Base-by-base conservation (phyloP, 1,284 basidiomycete genomes). In the Melampsora larici-populina region DNA sequence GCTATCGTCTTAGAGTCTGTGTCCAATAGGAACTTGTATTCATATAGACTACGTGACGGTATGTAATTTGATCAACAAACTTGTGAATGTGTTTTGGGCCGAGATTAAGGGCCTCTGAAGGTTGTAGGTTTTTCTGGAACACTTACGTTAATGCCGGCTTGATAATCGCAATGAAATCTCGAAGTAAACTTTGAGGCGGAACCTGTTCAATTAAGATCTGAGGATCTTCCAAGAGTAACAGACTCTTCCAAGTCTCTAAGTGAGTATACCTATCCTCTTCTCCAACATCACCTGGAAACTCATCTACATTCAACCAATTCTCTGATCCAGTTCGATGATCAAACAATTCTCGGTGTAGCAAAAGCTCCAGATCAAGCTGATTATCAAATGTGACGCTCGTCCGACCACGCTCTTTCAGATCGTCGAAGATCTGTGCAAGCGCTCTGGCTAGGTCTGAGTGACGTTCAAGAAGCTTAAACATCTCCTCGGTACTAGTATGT, bases 61-160 rank as follows among this genome's bases (percentile, higher is more conserved):
- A 65, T 11, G 36, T 7, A 65, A 36, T 2, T 18, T 1, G 11
- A 31, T n/a, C 21, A 36, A 33, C 29, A 60, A 24, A 3, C 58
- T 26, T 26, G 58, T 11, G n/a, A 5, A 60, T 17, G 58, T 60
- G 0, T 46, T 46, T 5, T 46, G 43, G 17, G 43, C 43, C 43
- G 15, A 46, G 15, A 17, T 46, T 13, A 46, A 46, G 43, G 17
- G 1, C 43, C 43, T 17, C 17, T 46, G 43, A 46, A 46, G 43
- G 15, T 15, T 6, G 43, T 17, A 46, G 43, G 15, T 17, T 26
- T 24, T 15, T 24, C 55, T 40, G n/a, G 7, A 65, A 40, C 2
- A 78, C 68, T 18, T 36, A 78, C 76, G 68, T 78, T 65, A 77
- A 70, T 18, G 67, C 66, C 29, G 76, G 76, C n/a, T 71, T 70